phyloP scores from a whole-genome alignment of 306 rosid species.

The Acacia acuminata region DNA sequence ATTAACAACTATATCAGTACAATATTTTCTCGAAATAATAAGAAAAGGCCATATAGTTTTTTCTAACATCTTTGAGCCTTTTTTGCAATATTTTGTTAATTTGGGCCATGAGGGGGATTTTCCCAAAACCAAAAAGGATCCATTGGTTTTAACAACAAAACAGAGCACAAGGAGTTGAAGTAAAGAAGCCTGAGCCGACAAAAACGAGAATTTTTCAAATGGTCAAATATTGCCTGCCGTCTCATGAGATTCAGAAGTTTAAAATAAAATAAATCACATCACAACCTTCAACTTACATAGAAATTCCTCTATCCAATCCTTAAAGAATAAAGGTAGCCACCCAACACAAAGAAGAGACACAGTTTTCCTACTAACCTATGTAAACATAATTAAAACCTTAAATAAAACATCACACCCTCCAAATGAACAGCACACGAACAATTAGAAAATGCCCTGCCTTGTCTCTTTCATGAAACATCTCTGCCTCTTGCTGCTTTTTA shows the following conservation, averaged over 20 bases:
- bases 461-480: slow-evolving; percentile 46
- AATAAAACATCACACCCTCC: slow-evolving; percentile 79
- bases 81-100: too few species aligned
- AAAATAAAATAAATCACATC: slow-evolving; percentile 28
- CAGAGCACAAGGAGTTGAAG: slow-evolving; percentile 37
- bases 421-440: slow-evolving; percentile 70
- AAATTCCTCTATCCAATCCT: slow-evolving; percentile 37
- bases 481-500: slow-evolving; percentile 40
- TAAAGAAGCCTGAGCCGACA: slow-evolving; percentile 35
- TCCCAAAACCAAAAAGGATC: not conserved
- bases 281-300: slow-evolving; percentile 28
- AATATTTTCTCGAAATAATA: too few species aligned
- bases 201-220: slow-evolving; percentile 29
- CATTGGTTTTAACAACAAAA: slow-evolving; percentile 31
- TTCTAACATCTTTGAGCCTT: too few species aligned
- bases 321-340: slow-evolving; percentile 48
- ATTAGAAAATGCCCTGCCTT: slow-evolving; percentile 67
- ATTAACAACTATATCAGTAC: too few species aligned
- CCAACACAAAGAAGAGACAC: slow-evolving; percentile 54
- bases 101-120: too few species aligned
- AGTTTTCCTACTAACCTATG: slow-evolving; percentile 46
- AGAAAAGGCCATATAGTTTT: too few species aligned
- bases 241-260: slow-evolving; percentile 39
- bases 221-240: slow-evolving; percentile 57
- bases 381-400: slow-evolving; percentile 27